Evolutionary conservation across 495 filamentous ascomycete genomes (phyloP), one percentile per base, ranked within the genome.

Genomic region (Penicillium herquei): DNA sequence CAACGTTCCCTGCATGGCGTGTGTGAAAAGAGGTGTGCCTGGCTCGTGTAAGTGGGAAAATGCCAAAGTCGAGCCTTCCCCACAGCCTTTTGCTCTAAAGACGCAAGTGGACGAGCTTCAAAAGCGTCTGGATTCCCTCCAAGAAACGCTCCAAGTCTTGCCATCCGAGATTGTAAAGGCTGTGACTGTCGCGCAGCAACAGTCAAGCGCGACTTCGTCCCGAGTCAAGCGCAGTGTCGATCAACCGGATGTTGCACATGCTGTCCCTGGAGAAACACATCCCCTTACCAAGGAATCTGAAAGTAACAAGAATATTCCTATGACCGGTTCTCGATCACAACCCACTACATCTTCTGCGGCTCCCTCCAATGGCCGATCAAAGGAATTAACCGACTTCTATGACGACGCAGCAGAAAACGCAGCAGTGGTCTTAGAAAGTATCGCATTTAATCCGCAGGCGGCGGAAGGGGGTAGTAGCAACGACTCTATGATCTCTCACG

Each of bases 361-460:
- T 10, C 39, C 6, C 2, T 32, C 43, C 9, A 32, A 32, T 32
- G 26, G 12, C 10, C 18, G 4, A n/a, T 33, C 26, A 12, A 46
- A 46, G 21, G 26, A 12, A 11, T 9, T 33, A 2, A 31, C 26
- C 0, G 43, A 30, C 14, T 46, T 46, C 12, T 46, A 46, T 32
- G 43, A 46, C 12, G 43, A 46, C n/a, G 43, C 43, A 13, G 43
- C 43, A 12, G 43, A 46, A 32, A 46, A 46, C 32, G 43, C 43
- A 30, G 43, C 43, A 12, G 43, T 46, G 11, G 43, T 46, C 12
- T 26, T 46, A 26, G 43, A 46, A 12, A 46, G 43, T 46, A 46
- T 46, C 7, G 43, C 43, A 13, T 46, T 46, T 21, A 46, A 46
- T 26, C 43, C 43, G 11, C 43, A 46, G 32, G 13, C 43, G 32